These are phyloP conservation scores for Diaporthe eres DNA, from an alignment of 2,329 filamentous ascomycete species.

Conservation along the genomic window DNA sequence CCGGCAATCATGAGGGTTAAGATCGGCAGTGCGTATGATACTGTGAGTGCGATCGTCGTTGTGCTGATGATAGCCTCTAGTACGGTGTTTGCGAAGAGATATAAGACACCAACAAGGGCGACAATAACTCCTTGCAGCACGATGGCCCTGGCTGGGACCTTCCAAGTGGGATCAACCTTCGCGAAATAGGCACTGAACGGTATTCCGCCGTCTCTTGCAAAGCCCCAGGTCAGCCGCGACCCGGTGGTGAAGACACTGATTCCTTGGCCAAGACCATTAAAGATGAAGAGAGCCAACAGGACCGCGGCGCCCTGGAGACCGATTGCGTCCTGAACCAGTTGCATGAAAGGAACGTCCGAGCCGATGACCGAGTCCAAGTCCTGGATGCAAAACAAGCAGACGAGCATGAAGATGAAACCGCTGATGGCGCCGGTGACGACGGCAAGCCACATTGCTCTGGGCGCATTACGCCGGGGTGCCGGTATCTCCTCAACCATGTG, in stretches of 20 bases:
- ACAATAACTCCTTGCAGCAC: constrained; percentile 62
- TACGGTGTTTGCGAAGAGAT: constrained; percentile 67
- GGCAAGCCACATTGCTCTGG: constrained; percentile 66
- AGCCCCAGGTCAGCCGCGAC: constrained; percentile 67
- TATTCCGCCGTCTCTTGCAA: constrained; percentile 66
- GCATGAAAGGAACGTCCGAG: constrained; percentile 63
- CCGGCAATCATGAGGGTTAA: constrained; percentile 62
- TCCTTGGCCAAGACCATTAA: constrained; percentile 69
- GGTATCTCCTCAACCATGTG: constrained; percentile 72
- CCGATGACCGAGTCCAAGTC: constrained; percentile 57
- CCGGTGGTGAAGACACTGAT: constrained; percentile 65
- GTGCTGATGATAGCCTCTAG: constrained; percentile 68
- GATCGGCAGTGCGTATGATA: constrained; percentile 67
- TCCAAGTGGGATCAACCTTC: constrained; percentile 62
- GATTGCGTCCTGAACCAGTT: constrained; percentile 58
- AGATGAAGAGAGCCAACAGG: constrained; percentile 66
- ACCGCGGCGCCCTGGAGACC: constrained; percentile 58
- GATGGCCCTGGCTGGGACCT: constrained; percentile 65
- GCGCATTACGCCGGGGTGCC: constrained; percentile 63
- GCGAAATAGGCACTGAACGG: constrained; percentile 61
- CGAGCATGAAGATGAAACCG: constrained; percentile 66
- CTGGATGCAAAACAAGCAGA: constrained; percentile 66
- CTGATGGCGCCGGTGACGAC: constrained; percentile 63
- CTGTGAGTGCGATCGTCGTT: constrained; percentile 69
- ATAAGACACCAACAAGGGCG: constrained; percentile 64